Evolutionary conservation across 345 rosid species (phyloP).

Genomic region (Brassica juncea): DNA sequence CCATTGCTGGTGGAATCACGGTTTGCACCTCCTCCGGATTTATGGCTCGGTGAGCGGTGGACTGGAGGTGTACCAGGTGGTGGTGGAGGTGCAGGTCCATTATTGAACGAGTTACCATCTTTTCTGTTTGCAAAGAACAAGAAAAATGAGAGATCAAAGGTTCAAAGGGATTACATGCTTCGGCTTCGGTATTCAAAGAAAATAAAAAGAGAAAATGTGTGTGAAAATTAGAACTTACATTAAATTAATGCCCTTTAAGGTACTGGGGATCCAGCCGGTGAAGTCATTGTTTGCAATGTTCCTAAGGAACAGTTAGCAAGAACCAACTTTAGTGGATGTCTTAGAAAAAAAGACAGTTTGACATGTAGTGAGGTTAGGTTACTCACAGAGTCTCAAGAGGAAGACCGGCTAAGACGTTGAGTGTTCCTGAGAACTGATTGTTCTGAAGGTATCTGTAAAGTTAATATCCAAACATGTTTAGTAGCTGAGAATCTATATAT

Average conservation of each 20-base stretch:
- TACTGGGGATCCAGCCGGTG: conserved; percentile 89
- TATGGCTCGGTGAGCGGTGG: conserved; percentile 50
- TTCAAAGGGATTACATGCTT: conserved; percentile 3
- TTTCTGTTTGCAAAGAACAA: conserved; percentile 54
- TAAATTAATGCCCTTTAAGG: conserved; percentile 63
- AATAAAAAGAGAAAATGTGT: conserved; percentile 22
- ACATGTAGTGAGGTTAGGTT: conserved; percentile 20
- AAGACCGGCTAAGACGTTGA: conserved; percentile 77
- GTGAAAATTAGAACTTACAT: conserved; percentile 58
- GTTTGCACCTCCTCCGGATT: conserved; percentile 49
- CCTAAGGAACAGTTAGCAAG: conserved; percentile 43
- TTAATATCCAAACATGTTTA: conserved; percentile 17
- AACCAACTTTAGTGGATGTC: conserved; percentile 13
- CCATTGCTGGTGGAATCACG: conserved; percentile 42
- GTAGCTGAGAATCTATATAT: conserved; percentile 43
- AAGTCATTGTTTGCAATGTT: conserved; percentile 73
- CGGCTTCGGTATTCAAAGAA: not conserved
- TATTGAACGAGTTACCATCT: conserved; percentile 78
- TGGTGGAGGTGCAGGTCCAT: conserved; percentile 96
- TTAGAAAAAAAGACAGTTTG: not conserved
- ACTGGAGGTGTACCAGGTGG: conserved; percentile 93
- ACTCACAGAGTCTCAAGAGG: conserved; percentile 88
- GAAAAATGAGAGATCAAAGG: conserved; percentile 10
- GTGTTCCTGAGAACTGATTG: conserved; percentile 86
- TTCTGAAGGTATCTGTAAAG: conserved; percentile 74